Percentiles rank a stretch among this genome's conserved stretches.
Conservation (phyloP, 257 asterid genomes). For the Solanum microdontum region DNA sequence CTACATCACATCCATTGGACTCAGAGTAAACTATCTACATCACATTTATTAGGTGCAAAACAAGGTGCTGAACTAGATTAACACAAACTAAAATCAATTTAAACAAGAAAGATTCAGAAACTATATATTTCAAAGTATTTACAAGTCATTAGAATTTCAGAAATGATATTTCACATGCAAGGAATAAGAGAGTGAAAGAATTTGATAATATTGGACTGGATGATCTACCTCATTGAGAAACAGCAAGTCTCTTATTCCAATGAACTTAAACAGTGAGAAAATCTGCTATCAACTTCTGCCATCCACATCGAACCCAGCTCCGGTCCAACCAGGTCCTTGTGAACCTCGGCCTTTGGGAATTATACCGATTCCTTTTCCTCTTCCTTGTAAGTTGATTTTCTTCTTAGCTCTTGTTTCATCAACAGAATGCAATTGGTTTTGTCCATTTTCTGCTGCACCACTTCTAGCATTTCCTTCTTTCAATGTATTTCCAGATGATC, state of each 20-base stretch:
- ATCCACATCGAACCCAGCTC: conserved; percentile 86
- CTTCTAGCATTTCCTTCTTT: conserved; percentile 24
- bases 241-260: not conserved
- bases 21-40: not conserved
- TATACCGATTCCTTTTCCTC: conserved; percentile 67
- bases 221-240: not conserved
- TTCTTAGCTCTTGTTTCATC: conserved; percentile 53
- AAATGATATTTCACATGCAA: not conserved
- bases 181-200: not conserved
- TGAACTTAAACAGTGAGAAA: not conserved
- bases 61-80: not conserved
- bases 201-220: not conserved
- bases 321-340: conserved; percentile 72
- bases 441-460: conserved; percentile 20
- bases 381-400: conserved; percentile 51
- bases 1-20: too few species aligned
- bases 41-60: not conserved
- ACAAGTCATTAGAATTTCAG: not conserved
- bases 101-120: not conserved
- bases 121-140: not conserved
- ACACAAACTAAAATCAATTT: not conserved
- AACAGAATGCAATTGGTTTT: conserved; percentile 11
- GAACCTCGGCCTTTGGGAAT: conserved; percentile 61
- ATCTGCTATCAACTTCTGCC: conserved; percentile 37
- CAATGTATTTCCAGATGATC: conserved; percentile 19